Base-by-base conservation (phyloP, 768 basidiomycete genomes). In the Rubroboletus satanas region DNA sequence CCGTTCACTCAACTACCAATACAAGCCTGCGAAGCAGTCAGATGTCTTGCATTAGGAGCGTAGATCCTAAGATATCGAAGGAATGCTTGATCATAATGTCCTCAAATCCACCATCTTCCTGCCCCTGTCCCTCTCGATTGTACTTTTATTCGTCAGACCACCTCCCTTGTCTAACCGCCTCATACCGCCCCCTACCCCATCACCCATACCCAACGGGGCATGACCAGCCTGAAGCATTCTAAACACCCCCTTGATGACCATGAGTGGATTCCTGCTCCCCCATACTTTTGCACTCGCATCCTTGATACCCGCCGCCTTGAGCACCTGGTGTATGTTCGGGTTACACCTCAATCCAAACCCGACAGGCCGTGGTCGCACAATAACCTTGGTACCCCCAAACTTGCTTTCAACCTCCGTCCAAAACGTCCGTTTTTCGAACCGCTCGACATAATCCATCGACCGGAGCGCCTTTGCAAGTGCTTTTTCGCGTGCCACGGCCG, bases 221-320 rank as follows among this genome's bases (percentile, higher is more conserved):
- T 88, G 84, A 0, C 95, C 94, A 1, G 89, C 83, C 56, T 94
- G 91, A 46, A 99, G 74, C 76, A 97, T 79, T 68, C 87, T 79
- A 62, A 93, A 80, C 15, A 84, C 78, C 26, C 87, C 84, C 74
- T 97, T 96, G 76, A 95, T 83, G 39, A 96, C 91, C 70, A 69
- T 71, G 38, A 71, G 59, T 36, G 80, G 83, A 72, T 96, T 98
- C 60, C 90, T 77, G 65, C 90, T 94, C 15, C 96, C 94, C 84
- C 91, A 90, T 18, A 98, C 90, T 73, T 97, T 98, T 31, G 91
- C 96, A 61, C 90, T 93, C 41, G 90, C 80, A 73, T 99, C 96
- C 70, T 92, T 89, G 74, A 99, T 90, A 11, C 96, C 97, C 0
- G 94, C 95, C 0, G 94, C 93, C 61, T 91, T 90, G 65, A 95